Base-by-base conservation (phyloP, 345 rosid genomes). In the Raphanus sativus region DNA sequence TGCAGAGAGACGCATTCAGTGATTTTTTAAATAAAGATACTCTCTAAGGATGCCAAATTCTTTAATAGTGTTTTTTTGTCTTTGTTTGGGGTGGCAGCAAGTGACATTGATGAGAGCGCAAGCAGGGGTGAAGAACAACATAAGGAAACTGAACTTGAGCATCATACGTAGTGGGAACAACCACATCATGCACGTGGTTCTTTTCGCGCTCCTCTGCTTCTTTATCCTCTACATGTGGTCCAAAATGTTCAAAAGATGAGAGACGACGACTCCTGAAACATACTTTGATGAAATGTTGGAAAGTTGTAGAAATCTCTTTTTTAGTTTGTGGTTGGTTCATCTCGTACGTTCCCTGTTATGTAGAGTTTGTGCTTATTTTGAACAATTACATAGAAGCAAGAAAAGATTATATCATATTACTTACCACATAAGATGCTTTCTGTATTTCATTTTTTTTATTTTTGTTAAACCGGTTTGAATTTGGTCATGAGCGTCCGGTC, bases 41-140 rank as follows among this genome's bases (percentile, higher is more conserved):
- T 29, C n/a, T 12, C 3, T 6, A 33, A 33, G 5, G 9, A 30
- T 42, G 29, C 36, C 8, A 25, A 58, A 21, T 2, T n/a, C 21
- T 52, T 67, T 29, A 13, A 45, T 36, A 32, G 8, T 68, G 40
- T 13, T 48, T 45, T 15, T 45, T 33, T 62, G 8, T 65, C 56
- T 69, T 26, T 30, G 60, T 33, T 1, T 55, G 4, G 5, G 54
- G 16, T 84, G 64, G 76, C 92, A 92, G 97, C 98, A 92, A 88
- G 81, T 90, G 89, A 87, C 92, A 1, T 36, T 94, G 84, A 86
- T 86, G 25, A 88, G 86, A 89, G 97, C 97, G 52, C 97, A 94
- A 86, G 97, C 94, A 0, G 95, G 97, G 5, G 97, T 92, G 82
- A 92, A 90, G 93, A 90, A 94, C 86, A 94, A 92, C 82, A 82